These are phyloP conservation scores for Nowakowskiella sp. DNA, from an alignment of 192 early-diverging fungal species.

Conservation along the genomic window DNA sequence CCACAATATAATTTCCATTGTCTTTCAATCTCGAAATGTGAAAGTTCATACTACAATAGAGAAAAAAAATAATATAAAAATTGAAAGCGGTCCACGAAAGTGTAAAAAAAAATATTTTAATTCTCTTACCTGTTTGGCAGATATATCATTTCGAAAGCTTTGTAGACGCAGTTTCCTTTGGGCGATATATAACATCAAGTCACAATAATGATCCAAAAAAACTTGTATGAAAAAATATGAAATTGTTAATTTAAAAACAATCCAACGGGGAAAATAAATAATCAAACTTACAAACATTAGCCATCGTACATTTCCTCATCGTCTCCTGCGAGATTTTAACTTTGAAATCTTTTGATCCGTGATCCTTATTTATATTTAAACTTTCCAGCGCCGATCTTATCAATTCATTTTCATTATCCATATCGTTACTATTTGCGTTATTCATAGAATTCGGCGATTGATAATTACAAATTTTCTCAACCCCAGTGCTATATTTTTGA, in stretches of 20 bases:
- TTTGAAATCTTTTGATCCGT: no score
- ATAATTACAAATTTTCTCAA: no score
- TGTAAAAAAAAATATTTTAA: not conserved
- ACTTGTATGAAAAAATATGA: constrained; percentile 22
- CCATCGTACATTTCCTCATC: constrained; percentile 35
- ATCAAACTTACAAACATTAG: constrained; percentile 36
- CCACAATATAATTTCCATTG: constrained; percentile 50
- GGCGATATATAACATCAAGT: constrained; percentile 70
- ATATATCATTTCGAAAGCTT: constrained; percentile 43
- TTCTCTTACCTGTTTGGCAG: not conserved
- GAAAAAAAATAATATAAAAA: constrained; percentile 3
- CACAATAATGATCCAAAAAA: constrained; percentile 78
- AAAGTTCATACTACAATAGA: not conserved
- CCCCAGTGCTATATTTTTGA: no score
- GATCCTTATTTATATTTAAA: no score
- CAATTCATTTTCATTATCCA: no score
- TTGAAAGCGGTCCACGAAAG: not conserved
- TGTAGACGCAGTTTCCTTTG: constrained; percentile 49
- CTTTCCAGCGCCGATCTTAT: no score
- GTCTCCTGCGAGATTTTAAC: constrained; percentile 20
- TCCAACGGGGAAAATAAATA: not conserved
- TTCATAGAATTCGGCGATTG: no score
- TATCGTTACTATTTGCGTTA: no score
- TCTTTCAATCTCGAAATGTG: constrained; percentile 33
- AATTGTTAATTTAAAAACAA: not conserved